Evolutionary conservation across 75 land plant genomes (phyloP), one percentile per base, ranked within the genome.

Genomic region (Pinus tabuliformis): DNA sequence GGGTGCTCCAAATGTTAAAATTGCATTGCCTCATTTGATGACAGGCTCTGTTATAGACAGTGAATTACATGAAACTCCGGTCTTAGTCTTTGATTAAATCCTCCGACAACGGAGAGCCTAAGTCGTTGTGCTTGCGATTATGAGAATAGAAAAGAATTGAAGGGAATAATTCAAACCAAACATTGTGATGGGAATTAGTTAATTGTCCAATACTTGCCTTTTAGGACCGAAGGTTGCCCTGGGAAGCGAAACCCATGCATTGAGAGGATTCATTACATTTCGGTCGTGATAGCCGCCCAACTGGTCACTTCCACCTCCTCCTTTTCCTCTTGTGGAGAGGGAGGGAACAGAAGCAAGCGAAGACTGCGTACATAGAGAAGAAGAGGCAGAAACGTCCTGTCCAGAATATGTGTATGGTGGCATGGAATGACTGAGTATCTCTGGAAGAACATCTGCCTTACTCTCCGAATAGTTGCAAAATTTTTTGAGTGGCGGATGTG

Each of bases 401-500:
- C 75, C 57, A 26, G 86, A 59, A 49, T 9, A 49, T 49, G 9
- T 9, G 45, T 65, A 74, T 15, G 82, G 24, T 3, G 95, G 87
- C 22, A 90, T 73, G 72, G 93, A 93, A 82, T 88, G 88, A 18
- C 85, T 81, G 16, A 86, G 80, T 63, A 88, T 86, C 81, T 93
- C 95, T 14, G 95, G 95, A 66, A 93, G 91, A 56, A 93, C 88
- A 79, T 91, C 95, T 28, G 89, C 87, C 33, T 72, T 42, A 8
- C 57, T 42, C 59, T 54, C 75, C 72, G 59, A 42, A 39, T 26
- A 1, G 70, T 39, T 24, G 72, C 76, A 8, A 66, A n/a, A 8
- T 52, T 76, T 4, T 21, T 36, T 12, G 0, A 65, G 21, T 4
- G 74, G 24, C 6, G 70, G 24, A 13, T 60, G 8, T 15, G 70